Conservation (phyloP, 2,329 filamentous ascomycete species). For the Penicillium olsonii region DNA sequence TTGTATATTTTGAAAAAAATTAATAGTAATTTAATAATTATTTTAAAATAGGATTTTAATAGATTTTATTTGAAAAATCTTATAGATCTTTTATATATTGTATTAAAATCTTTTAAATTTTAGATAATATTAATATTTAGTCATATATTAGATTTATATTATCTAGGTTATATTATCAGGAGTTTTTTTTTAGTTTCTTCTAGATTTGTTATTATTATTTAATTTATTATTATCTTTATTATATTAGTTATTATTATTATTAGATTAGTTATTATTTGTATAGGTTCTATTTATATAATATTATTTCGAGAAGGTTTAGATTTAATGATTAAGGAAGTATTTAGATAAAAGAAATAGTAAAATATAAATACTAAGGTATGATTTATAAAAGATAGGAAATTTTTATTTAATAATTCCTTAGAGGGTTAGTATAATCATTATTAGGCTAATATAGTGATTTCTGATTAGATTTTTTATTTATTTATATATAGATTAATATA, state of each 20-base stretch:
- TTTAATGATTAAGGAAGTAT: neutral
- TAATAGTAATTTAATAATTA: neutral
- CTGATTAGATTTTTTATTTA: too few species aligned
- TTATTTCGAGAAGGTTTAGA: neutral
- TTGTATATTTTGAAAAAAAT: neutral
- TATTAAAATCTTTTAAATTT: neutral
- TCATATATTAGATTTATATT: neutral
- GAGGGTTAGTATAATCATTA: too few species aligned
- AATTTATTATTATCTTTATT: neutral
- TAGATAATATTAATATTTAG: neutral
- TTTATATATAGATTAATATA: too few species aligned
- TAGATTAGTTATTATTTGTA: neutral
- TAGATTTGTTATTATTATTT: neutral
- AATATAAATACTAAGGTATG: too few species aligned
- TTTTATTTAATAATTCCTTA: too few species aligned
- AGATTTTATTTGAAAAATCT: neutral
- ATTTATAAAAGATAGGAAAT: too few species aligned
- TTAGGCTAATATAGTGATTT: too few species aligned
- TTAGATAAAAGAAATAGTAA: too few species aligned
- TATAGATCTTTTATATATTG: neutral
- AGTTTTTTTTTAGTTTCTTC: neutral
- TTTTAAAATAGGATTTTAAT: neutral
- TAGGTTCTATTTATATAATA: neutral
- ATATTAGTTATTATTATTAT: neutral
- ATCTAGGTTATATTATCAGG: neutral